phyloP scores from a whole-genome alignment of 805 yeast genomes.

The Debaryomyces maramus region DNA sequence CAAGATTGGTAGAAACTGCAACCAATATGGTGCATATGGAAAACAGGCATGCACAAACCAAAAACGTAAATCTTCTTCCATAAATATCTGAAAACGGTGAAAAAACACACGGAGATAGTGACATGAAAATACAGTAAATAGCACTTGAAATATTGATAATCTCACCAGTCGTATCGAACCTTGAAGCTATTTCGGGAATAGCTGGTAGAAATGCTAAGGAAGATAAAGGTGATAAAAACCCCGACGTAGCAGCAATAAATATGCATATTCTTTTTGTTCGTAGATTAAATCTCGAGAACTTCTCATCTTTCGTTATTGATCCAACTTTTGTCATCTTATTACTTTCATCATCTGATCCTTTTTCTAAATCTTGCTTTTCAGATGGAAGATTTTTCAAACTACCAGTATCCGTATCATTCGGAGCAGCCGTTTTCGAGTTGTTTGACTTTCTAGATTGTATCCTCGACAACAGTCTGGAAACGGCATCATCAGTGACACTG shows the following conservation, averaged over 20 bases:
- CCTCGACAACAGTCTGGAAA: constrained; percentile 16
- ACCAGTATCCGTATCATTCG: background rate
- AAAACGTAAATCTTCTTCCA: constrained; percentile 48
- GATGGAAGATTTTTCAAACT: background rate
- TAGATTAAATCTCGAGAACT: constrained; percentile 3
- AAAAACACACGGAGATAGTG: constrained; percentile 50
- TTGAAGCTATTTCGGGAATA: constrained; percentile 47
- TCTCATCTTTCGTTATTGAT: background rate
- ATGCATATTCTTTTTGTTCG: constrained; percentile 5
- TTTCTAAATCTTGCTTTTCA: background rate
- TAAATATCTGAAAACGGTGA: constrained; percentile 54
- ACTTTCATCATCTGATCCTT: background rate
- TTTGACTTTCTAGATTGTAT: constrained; percentile 19
- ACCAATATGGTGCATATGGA: constrained; percentile 24
- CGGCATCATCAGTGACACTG: constrained; percentile 20
- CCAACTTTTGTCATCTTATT: background rate
- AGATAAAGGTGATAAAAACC: constrained; percentile 47
- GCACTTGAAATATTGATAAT: constrained; percentile 53
- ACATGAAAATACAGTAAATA: constrained; percentile 51
- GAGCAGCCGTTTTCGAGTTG: background rate
- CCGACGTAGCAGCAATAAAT: constrained; percentile 20
- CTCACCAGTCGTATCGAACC: constrained; percentile 46
- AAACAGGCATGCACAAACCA: constrained; percentile 39
- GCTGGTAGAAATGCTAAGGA: constrained; percentile 53
- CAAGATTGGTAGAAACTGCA: constrained; percentile 50